Evolutionary conservation across 352 stramenopile genomes (phyloP).

Genomic region (Phytophthora pini): DNA sequence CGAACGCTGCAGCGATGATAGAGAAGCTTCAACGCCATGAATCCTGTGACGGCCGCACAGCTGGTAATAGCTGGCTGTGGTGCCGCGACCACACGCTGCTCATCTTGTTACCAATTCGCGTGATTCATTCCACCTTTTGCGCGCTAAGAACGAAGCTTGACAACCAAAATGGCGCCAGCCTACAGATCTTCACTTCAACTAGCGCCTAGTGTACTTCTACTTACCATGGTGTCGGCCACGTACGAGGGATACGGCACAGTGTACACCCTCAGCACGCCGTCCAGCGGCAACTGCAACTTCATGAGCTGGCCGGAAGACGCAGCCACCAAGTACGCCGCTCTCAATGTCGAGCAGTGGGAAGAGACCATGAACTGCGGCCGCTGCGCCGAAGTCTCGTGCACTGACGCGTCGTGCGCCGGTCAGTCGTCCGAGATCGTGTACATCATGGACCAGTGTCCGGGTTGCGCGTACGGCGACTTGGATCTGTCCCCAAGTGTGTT

Average conservation of each 20-base stretch:
- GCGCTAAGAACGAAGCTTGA: not conserved
- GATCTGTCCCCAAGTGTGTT: constrained; percentile 72
- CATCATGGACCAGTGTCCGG: constrained; percentile 74
- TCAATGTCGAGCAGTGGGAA: constrained; percentile 53
- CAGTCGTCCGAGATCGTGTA: constrained; percentile 59
- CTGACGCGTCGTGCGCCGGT: constrained; percentile 51
- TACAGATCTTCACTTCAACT: constrained; percentile 24
- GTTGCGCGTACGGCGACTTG: constrained; percentile 55
- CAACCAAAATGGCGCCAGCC: constrained; percentile 13
- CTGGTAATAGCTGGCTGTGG: constrained; percentile 18
- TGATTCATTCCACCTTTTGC: constrained; percentile 17
- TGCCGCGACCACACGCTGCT: constrained; percentile 19
- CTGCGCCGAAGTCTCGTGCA: constrained; percentile 57
- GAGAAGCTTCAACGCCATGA: constrained; percentile 14
- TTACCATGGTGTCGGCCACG: constrained; percentile 1
- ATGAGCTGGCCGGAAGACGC: constrained; percentile 42
- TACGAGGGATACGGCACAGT: constrained; percentile 31
- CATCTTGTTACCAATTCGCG: not conserved
- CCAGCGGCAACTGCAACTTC: constrained; percentile 54
- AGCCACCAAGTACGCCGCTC: constrained; percentile 44
- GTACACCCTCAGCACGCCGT: constrained; percentile 40
- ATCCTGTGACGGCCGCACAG: constrained; percentile 14
- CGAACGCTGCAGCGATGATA: constrained; percentile 11
- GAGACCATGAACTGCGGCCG: constrained; percentile 53
- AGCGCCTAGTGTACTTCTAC: constrained; percentile 7